Conservation (phyloP, 306 rosid species). For the Biancaea sappan region DNA sequence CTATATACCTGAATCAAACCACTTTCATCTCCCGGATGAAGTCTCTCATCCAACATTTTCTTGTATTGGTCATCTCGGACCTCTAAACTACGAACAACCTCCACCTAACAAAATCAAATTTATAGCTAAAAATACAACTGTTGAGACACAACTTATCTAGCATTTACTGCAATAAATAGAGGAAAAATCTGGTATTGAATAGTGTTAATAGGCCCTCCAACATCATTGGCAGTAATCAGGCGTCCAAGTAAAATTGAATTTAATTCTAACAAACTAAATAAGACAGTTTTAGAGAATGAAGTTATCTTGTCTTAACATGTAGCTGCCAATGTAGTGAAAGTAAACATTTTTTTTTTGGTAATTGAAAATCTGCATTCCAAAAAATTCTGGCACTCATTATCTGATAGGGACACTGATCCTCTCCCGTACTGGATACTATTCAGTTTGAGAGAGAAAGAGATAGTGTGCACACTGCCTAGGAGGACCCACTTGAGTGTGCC, state of each 20-base stretch:
- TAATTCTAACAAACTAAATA: neutral
- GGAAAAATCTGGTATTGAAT: neutral
- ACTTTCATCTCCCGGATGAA: constrained; percentile 51
- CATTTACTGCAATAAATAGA: neutral
- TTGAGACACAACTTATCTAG: constrained; percentile 23
- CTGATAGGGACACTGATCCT: too few relatives aligned
- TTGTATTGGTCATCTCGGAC: constrained; percentile 75
- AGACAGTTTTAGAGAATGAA: neutral
- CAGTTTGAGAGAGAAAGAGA: too few relatives aligned
- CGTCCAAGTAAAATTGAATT: neutral
- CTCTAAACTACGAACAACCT: constrained; percentile 68
- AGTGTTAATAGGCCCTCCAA: neutral
- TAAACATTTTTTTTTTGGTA: neutral
- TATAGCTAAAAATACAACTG: neutral
- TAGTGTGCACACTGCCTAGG: too few relatives aligned
- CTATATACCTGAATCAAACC: constrained; percentile 66
- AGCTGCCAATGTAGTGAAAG: constrained; percentile 1
- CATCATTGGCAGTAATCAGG: constrained; percentile 8
- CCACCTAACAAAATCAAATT: constrained; percentile 58
- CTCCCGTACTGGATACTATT: too few relatives aligned
- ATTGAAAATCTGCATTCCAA: neutral
- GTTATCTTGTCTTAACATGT: neutral
- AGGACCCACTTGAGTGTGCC: too few relatives aligned
- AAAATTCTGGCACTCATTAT: neutral
- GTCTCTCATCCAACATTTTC: constrained; percentile 67